Base-by-base conservation (phyloP, 202 grass and related monocot genomes). In the Digitaria exilis region DNA sequence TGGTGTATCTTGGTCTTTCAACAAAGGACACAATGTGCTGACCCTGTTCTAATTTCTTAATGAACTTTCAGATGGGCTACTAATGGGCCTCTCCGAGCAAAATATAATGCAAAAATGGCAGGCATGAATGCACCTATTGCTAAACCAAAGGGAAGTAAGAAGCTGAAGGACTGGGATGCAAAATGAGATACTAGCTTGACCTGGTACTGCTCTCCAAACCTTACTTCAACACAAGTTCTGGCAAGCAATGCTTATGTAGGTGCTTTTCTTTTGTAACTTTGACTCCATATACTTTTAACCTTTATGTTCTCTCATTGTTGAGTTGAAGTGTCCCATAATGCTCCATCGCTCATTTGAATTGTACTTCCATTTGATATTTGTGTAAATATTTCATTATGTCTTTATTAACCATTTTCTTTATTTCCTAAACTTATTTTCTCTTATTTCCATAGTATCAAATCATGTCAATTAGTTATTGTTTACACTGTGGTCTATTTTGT, bases 91-190 rank as follows among this genome's bases (percentile, higher is more conserved):
- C 84, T 98, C 72, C 79, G 87, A 88, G 77, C 92, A 42, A 98
- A 95, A 66, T 98, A 98, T 84, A 93, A 93, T 52, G 87, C 88
- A 14, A 98, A 91, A 78, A 95, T 95, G 95, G 92, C 92, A 61
- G 95, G 95, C 71, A 91, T 98, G 90, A 97, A 97, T 90, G 87
- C 66, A 21, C 90, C 95, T 77, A 92, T 98, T 58, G 85, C 76
- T 25, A 95, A 95, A 80, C 95, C 95, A 61, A 95, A 93, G 83
- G 95, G 95, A 80, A 93, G 95, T 69, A 98, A 91, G 87, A 98
- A 98, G 42, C 54, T 98, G 69, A 98, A 98, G 85, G 95, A 98
- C 70, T 95, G 90, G 90, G 92, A 98, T 62, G 30, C 34, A n/a
- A 89, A 87, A 67, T 88, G 77, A 81, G 69, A 89, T 75, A 39